Evolutionary conservation across 495 filamentous ascomycete genomes (phyloP).

Genomic region (Neurospora cerealis): DNA sequence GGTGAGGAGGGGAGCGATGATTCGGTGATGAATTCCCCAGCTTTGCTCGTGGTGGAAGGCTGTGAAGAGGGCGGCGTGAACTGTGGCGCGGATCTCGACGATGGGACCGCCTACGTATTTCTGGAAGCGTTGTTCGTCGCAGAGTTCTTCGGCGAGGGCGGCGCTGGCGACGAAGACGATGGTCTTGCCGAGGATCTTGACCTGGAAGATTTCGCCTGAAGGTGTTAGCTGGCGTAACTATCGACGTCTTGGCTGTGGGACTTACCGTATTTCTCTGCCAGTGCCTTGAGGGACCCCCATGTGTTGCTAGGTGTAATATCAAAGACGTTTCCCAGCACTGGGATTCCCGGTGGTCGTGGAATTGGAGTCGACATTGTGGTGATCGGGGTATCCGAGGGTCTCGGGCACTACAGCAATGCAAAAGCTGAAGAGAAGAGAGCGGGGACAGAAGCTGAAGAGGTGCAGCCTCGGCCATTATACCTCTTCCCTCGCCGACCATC

Average conservation of each 20-base stretch:
- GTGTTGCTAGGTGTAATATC: conserved; percentile 52
- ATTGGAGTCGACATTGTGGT: conserved; percentile 38
- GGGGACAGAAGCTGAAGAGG: background rate
- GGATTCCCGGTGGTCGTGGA: conserved; percentile 56
- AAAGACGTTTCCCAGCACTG: conserved; percentile 58
- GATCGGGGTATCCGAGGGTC: background rate
- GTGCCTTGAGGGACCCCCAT: conserved; percentile 49
- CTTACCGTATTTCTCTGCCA: conserved; percentile 54
- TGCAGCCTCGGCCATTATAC: background rate
- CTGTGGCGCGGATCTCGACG: conserved; percentile 46
- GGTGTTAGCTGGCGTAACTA: conserved; percentile 5
- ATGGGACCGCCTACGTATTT: conserved; percentile 49
- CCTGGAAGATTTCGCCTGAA: conserved; percentile 58
- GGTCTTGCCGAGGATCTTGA: conserved; percentile 38
- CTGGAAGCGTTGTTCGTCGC: conserved; percentile 57
- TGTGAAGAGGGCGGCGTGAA: conserved; percentile 60
- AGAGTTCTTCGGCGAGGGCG: conserved; percentile 54
- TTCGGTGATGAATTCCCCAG: conserved; percentile 64
- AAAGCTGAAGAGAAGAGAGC: background rate
- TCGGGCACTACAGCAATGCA: background rate
- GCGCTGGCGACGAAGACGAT: conserved; percentile 39
- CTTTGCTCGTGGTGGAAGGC: conserved; percentile 52
- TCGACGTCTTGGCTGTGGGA: conserved; percentile 7
- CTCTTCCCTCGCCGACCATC: background rate
- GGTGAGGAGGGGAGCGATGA: conserved; percentile 57